Evolutionary conservation across 345 rosid genomes (phyloP).

Genomic region (Gossypium stocksii): DNA sequence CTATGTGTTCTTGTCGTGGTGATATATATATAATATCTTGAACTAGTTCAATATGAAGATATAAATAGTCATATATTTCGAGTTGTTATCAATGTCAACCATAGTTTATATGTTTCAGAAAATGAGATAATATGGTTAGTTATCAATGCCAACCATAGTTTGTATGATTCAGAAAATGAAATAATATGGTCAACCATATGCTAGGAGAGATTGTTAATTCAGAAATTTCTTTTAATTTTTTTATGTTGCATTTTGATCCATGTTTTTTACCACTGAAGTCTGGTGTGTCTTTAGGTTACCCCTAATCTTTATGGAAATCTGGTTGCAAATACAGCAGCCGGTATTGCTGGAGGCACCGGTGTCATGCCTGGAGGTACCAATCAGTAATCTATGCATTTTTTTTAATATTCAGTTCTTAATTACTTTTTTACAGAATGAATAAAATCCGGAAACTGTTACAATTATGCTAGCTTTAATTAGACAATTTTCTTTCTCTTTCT

Average conservation of each 20-base stretch:
- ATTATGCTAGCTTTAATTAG: background rate
- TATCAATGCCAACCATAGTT: background rate
- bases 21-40: constrained; percentile 5
- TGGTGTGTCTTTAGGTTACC: background rate
- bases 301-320: constrained; percentile 6
- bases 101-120: background rate
- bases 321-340: background rate
- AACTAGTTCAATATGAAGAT: background rate
- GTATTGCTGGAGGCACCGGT: constrained; percentile 86
- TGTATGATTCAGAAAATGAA: background rate
- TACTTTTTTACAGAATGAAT: background rate
- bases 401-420: background rate
- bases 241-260: background rate
- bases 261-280: background rate
- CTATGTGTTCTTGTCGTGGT: too few relatives aligned
- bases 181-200: background rate
- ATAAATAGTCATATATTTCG: background rate
- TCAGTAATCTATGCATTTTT: background rate
- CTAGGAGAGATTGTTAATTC: background rate
- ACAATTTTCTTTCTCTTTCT: background rate
- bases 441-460: background rate
- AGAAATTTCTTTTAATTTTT: background rate
- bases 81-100: background rate
- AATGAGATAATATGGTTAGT: background rate
- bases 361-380: background rate